Percentiles rank a stretch among this genome's conserved stretches.
phyloP scores from a whole-genome alignment of 306 rosid species.

The Sicyos edulis region DNA sequence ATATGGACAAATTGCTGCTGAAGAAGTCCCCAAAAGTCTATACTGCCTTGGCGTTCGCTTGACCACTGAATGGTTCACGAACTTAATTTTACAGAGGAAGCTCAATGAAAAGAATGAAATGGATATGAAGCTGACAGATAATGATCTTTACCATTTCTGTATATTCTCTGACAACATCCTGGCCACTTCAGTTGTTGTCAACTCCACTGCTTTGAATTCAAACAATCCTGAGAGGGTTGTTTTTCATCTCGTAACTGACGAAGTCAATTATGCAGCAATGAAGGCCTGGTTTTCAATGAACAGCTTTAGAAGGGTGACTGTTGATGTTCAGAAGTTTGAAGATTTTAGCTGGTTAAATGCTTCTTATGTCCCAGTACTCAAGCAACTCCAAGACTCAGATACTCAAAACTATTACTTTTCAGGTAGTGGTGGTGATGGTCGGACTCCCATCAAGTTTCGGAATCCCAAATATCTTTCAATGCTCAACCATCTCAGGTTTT shows the following conservation, averaged over 20 bases:
- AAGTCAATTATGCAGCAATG: slow-evolving; percentile 60
- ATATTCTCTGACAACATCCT: slow-evolving; percentile 65
- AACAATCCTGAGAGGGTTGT: slow-evolving; percentile 46
- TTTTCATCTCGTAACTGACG: slow-evolving; percentile 66
- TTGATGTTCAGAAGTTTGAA: slow-evolving; percentile 66
- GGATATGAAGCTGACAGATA: slow-evolving; percentile 50
- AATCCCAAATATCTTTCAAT: slow-evolving; percentile 70
- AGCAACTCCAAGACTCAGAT: slow-evolving; percentile 75
- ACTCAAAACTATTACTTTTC: slow-evolving; percentile 67
- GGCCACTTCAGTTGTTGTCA: slow-evolving; percentile 69
- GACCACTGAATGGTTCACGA: slow-evolving; percentile 62
- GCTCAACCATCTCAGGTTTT: slow-evolving; percentile 70
- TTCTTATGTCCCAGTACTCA: slow-evolving; percentile 77
- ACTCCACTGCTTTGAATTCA: slow-evolving; percentile 58
- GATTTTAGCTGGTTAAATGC: slow-evolving; percentile 66
- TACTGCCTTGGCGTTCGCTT: slow-evolving; percentile 64
- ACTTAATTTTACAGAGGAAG: slow-evolving; percentile 44
- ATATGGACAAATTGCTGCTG: slow-evolving; percentile 77
- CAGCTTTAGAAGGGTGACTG: slow-evolving; percentile 48
- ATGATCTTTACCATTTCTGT: slow-evolving; percentile 51
- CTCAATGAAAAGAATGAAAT: slow-evolving; percentile 37
- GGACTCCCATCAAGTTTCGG: slow-evolving; percentile 66
- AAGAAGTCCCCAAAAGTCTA: slow-evolving; percentile 64
- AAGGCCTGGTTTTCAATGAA: slow-evolving; percentile 71
- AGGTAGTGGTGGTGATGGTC: slow-evolving; percentile 46